Evolutionary conservation across 495 filamentous ascomycete species (phyloP).

Genomic region (Neurospora sp.): DNA sequence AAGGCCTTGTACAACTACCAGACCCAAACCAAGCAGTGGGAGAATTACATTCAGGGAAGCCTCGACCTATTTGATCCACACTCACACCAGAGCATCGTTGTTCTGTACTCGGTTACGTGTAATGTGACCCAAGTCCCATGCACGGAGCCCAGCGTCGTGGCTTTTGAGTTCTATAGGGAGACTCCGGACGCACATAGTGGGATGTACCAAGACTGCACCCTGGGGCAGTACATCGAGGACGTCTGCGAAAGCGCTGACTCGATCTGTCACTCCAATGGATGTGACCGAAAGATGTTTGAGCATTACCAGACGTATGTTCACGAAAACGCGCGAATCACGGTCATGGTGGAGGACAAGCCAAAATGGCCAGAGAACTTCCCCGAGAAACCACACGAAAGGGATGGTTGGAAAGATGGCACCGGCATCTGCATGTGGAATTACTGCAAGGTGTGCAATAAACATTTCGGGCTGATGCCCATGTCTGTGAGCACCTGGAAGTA

Average conservation of each 20-base stretch:
- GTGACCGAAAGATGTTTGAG: conserved; percentile 80
- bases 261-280: conserved; percentile 72
- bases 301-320: conserved; percentile 98
- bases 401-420: conserved; percentile 23
- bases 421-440: conserved; percentile 96
- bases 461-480: conserved; percentile 88
- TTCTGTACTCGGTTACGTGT: conserved; percentile 90
- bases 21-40: conserved; percentile 93
- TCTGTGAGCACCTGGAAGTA: conserved; percentile 96
- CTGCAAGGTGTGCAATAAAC: conserved; percentile 82
- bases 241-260: conserved; percentile 65
- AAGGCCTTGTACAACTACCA: conserved; percentile 88
- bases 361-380: conserved; percentile 35
- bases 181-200: conserved; percentile 49
- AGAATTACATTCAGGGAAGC: conserved; percentile 76
- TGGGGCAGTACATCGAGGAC: conserved; percentile 94
- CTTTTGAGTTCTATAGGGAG: conserved; percentile 86
- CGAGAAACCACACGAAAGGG: conserved; percentile 29
- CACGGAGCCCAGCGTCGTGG: conserved; percentile 75
- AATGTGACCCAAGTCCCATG: conserved; percentile 87
- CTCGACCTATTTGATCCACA: conserved; percentile 85
- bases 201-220: conserved; percentile 79
- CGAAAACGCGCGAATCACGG: conserved; percentile 84
- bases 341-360: conserved; percentile 67
- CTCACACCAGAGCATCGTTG: conserved; percentile 87